phyloP scores from a whole-genome alignment of 2,329 filamentous ascomycete genomes.

The Stagonosporopsis chrysanthemi region DNA sequence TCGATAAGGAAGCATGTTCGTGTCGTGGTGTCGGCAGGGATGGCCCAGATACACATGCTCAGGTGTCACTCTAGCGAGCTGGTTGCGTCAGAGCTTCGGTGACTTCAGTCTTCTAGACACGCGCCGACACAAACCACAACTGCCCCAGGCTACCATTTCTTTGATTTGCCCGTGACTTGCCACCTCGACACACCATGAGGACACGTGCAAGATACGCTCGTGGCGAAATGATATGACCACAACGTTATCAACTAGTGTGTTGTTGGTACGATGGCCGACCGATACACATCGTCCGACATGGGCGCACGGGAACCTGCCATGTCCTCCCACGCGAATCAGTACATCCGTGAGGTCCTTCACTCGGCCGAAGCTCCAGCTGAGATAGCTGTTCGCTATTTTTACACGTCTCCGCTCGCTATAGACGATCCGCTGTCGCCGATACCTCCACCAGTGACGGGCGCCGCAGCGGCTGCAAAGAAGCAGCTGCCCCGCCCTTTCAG shows the following conservation, averaged over 20 bases:
- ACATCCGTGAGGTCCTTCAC: constrained; percentile 56
- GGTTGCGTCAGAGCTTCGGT: constrained; percentile 41
- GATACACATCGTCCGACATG: constrained; percentile 28
- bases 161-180: constrained; percentile 11
- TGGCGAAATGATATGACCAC: constrained; percentile 27
- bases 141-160: constrained; percentile 28
- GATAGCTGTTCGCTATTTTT: constrained; percentile 71
- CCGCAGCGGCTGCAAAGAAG: constrained; percentile 56
- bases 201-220: constrained; percentile 6
- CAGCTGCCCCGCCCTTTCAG: constrained; percentile 79
- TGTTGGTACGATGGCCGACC: neutral
- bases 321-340: constrained; percentile 51
- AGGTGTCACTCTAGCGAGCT: constrained; percentile 32
- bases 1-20: constrained; percentile 1
- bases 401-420: constrained; percentile 80
- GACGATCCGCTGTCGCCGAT: constrained; percentile 84
- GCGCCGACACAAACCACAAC: constrained; percentile 20
- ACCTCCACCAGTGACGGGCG: constrained; percentile 60
- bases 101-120: constrained; percentile 27
- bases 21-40: constrained; percentile 2
- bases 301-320: constrained; percentile 30
- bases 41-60: constrained; percentile 18
- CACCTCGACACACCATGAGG: constrained; percentile 18
- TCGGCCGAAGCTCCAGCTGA: constrained; percentile 43
- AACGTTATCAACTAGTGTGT: neutral